These are phyloP conservation scores for Persicaria tinctoria DNA, from an alignment of 148 eudicot species.

Conservation along the genomic window DNA sequence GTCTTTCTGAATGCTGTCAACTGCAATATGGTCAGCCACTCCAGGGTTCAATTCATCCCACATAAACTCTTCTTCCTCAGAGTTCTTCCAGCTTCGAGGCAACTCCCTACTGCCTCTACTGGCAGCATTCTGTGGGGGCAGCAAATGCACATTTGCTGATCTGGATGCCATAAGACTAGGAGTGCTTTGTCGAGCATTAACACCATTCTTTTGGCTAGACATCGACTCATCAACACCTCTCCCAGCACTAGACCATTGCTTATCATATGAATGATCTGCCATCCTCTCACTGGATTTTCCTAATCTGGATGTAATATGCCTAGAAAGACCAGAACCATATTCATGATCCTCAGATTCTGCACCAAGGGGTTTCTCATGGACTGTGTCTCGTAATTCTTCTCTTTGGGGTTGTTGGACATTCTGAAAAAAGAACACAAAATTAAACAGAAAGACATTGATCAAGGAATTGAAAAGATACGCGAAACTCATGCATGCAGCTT, in stretches of 20 bases:
- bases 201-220: slow-evolving; percentile 51
- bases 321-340: slow-evolving; percentile 37
- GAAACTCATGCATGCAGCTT: slow-evolving; percentile 35
- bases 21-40: slow-evolving; percentile 25
- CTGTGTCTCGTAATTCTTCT: slow-evolving; percentile 30
- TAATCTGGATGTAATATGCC: slow-evolving; percentile 34
- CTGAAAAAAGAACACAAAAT: slow-evolving; percentile 12
- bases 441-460: neutral
- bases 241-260: slow-evolving; percentile 48
- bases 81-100: slow-evolving; percentile 76
- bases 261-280: slow-evolving; percentile 31
- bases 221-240: slow-evolving; percentile 38
- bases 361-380: slow-evolving; percentile 37
- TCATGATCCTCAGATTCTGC: slow-evolving; percentile 48
- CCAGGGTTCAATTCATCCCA: slow-evolving; percentile 73
- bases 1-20: slow-evolving; percentile 29
- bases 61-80: slow-evolving; percentile 88
- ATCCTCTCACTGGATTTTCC: slow-evolving; percentile 35
- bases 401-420: slow-evolving; percentile 37
- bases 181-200: slow-evolving; percentile 42
- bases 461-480: neutral
- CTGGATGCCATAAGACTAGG: slow-evolving; percentile 30
- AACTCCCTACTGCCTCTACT: slow-evolving; percentile 42
- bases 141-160: slow-evolving; percentile 23
- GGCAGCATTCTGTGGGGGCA: slow-evolving; percentile 24